Base-by-base conservation (phyloP, 495 filamentous ascomycete species). In the Penicillium herquei region DNA sequence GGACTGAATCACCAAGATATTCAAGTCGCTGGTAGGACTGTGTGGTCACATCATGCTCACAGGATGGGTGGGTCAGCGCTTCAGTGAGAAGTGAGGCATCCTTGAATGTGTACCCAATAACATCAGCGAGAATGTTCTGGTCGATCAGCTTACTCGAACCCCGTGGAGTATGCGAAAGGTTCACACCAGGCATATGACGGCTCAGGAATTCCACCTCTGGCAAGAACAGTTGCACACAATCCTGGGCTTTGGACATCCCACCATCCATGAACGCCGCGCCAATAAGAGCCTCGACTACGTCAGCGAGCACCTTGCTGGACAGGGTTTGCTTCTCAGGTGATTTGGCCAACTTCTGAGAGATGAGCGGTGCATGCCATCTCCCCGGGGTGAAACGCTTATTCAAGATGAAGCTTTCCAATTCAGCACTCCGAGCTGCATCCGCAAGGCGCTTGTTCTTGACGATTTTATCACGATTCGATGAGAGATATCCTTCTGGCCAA, bases 251-350 rank as follows among this genome's bases (percentile, higher is more conserved):
- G 0, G 14, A 37, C 16, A 63, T 57, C 0, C 89, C 89, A 1
- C 91, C 90, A 46, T 89, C 83, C 7, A 91, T 48, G 61, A 81
- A 96, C 2, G 89, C 78, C 0, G 89, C 88, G 1, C 91, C 94
- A 35, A 96, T 87, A 1, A 97, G 75, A 0, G 88, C 83, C 67
- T 98, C 94, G 10, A 97, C 82, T 0, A 96, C 89, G 58, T 98
- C 94, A 5, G 94, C 94, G 11, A 96, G 80, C 2, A 85, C 83
- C 63, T 98, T 98, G 7, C 82, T 87, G 2, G 89, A 87, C 26
- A 92, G 64, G 4, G 72, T 39, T 39, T 79, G 70, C 43, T 61
- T 63, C 33, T 58, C 41, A 3, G 68, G 47, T 11, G 52, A 12
- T 30, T 26, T 39, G 0, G 46, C 17, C 3, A 57, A 2, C 12